Evolutionary conservation across 768 basidiomycete species (phyloP).

Genomic region (Trametes villosa): DNA sequence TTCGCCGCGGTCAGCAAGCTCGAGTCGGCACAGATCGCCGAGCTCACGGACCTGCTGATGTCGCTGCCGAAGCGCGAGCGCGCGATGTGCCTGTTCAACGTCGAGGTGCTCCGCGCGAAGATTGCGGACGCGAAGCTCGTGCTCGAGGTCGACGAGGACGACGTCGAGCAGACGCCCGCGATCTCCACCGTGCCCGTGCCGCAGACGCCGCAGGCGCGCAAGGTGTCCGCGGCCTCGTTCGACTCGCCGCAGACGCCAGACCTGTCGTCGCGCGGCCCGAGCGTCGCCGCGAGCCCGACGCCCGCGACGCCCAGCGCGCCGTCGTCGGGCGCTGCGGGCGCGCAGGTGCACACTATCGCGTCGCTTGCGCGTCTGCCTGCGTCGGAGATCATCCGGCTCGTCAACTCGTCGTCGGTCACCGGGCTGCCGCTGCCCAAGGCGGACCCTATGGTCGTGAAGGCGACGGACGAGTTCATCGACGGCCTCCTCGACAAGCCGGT

Average conservation of each 20-base stretch:
- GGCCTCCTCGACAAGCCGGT: slow-evolving; percentile 75
- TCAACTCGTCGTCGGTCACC: slow-evolving; percentile 47
- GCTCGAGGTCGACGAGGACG: slow-evolving; percentile 71
- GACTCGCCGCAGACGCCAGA: slow-evolving; percentile 76
- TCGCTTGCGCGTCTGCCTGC: slow-evolving; percentile 78
- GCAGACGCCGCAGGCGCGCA: slow-evolving; percentile 69
- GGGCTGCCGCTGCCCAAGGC: slow-evolving; percentile 67
- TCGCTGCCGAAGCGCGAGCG: slow-evolving; percentile 87
- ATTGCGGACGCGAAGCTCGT: slow-evolving; percentile 82
- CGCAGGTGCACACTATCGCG: slow-evolving; percentile 60
- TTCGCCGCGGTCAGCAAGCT: slow-evolving; percentile 65
- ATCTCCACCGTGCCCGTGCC: slow-evolving; percentile 45
- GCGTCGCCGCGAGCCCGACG: slow-evolving; percentile 70
- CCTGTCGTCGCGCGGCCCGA: slow-evolving; percentile 73
- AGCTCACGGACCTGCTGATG: slow-evolving; percentile 82
- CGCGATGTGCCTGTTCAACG: slow-evolving; percentile 90
- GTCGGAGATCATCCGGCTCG: slow-evolving; percentile 71
- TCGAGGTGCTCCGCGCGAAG: slow-evolving; percentile 76
- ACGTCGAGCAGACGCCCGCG: slow-evolving; percentile 44
- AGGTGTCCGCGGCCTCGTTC: slow-evolving; percentile 41
- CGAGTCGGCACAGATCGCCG: slow-evolving; percentile 60
- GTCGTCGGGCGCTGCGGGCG: slow-evolving; percentile 16
- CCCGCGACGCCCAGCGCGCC: slow-evolving; percentile 60
- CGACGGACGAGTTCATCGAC: slow-evolving; percentile 85
- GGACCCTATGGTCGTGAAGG: slow-evolving; percentile 68